Conservation (phyloP, 2,329 filamentous ascomycete species). For the Aspergillus carbonarius region DNA sequence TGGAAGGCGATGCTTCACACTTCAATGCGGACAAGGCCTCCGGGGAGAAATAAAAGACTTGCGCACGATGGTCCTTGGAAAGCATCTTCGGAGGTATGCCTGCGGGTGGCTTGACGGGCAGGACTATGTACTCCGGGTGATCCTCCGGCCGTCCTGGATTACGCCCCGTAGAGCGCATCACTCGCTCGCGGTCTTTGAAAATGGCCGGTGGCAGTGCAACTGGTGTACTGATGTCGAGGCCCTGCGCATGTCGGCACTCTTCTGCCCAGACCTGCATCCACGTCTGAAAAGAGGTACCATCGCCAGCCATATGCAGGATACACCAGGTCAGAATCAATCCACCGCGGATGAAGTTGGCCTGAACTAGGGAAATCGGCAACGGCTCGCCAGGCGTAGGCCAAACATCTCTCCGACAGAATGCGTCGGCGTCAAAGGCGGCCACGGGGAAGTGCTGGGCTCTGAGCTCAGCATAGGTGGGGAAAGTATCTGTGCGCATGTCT, state of each 20-base stretch:
- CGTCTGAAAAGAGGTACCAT: constrained; percentile 33
- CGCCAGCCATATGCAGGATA: constrained; percentile 37
- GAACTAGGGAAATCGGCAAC: constrained; percentile 42
- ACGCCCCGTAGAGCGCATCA: constrained; percentile 30
- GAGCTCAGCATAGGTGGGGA: constrained; percentile 41
- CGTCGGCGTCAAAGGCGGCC: constrained; percentile 48
- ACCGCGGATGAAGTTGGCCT: constrained; percentile 51
- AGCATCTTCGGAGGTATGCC: constrained; percentile 35
- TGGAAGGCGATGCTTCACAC: constrained; percentile 30
- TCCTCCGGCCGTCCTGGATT: constrained; percentile 28
- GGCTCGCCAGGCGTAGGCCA: constrained; percentile 40
- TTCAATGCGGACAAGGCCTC: constrained; percentile 31
- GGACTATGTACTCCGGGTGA: constrained; percentile 35
- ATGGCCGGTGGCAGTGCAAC: constrained; percentile 27
- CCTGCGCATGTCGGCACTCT: constrained; percentile 34
- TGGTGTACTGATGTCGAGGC: constrained; percentile 19
- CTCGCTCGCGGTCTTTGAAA: constrained; percentile 31
- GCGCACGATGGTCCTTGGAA: constrained; percentile 31
- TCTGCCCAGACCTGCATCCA: constrained; percentile 40
- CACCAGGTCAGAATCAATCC: constrained; percentile 50
- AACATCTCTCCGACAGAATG: constrained; percentile 30
- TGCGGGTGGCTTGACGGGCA: constrained; percentile 30
- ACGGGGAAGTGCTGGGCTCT: constrained; percentile 45
- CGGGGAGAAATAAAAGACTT: constrained; percentile 34
- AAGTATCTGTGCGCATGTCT: constrained; percentile 5